Percentiles rank a stretch among this genome's conserved stretches.
These are phyloP conservation scores for Rhododendron vialii DNA, from an alignment of 148 eudicot genomes.

Conservation along the genomic window DNA sequence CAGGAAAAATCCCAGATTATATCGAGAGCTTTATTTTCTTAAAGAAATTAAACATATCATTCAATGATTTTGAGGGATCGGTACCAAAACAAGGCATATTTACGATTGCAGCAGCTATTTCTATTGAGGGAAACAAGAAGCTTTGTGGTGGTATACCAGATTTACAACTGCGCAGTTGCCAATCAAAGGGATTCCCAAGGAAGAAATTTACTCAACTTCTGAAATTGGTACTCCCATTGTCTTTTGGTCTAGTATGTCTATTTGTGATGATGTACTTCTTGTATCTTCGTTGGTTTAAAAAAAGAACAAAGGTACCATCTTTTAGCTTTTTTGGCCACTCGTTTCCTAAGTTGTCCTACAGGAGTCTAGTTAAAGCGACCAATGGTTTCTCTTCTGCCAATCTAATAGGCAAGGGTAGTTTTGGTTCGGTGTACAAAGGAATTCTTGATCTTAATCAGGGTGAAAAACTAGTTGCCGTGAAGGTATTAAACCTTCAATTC, in stretches of 20 bases:
- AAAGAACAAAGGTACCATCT: neutral
- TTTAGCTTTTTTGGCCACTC: neutral
- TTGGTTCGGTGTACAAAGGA: neutral
- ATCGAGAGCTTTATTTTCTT: neutral
- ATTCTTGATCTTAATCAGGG: neutral
- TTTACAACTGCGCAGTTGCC: neutral
- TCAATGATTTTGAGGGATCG: neutral
- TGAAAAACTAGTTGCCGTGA: neutral
- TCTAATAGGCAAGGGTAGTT: neutral
- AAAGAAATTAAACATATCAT: neutral
- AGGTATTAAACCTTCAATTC: neutral
- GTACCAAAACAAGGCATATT: conserved; percentile 5
- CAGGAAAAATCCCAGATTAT: neutral
- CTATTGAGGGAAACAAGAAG: conserved; percentile 1
- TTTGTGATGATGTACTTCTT: neutral
- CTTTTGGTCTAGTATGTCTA: neutral
- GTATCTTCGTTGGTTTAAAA: neutral
- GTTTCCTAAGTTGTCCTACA: neutral
- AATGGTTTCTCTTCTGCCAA: neutral
- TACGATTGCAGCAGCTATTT: neutral
- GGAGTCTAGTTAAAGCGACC: neutral
- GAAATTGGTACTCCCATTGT: neutral
- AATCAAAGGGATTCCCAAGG: neutral
- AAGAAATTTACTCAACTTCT: neutral
- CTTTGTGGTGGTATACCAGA: conserved; percentile 10